These are phyloP conservation scores for Lachancea meyersii DNA, from an alignment of 805 yeast genomes.

Conservation along the genomic window DNA sequence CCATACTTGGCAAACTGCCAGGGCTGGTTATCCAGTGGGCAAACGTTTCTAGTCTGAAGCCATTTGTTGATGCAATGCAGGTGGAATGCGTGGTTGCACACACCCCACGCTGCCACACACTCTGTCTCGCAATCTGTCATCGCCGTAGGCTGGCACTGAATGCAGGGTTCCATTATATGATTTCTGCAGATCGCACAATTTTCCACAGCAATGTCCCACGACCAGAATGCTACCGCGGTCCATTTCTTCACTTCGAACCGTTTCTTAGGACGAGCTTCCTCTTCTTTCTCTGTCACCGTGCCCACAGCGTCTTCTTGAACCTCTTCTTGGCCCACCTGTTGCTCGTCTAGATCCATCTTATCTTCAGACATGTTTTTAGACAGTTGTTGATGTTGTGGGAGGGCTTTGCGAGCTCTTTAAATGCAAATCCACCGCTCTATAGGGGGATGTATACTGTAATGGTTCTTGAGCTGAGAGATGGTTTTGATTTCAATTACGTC, in stretches of 20 bases:
- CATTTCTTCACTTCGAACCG: conserved; percentile 92
- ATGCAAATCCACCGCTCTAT: too few relatives aligned
- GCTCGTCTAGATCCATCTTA: conserved; percentile 9
- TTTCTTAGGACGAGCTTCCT: conserved; percentile 42
- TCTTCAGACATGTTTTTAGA: conserved; percentile 6
- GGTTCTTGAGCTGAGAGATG: too few relatives aligned
- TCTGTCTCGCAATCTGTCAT: conserved; percentile 57
- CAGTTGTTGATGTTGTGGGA: background rate
- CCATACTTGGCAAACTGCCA: conserved; percentile 80
- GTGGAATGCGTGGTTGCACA: conserved; percentile 97
- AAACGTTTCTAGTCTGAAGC: conserved; percentile 90
- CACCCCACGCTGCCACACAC: conserved; percentile 96
- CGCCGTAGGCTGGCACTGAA: conserved; percentile 86
- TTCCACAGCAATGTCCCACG: conserved; percentile 95
- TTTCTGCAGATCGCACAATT: conserved; percentile 98
- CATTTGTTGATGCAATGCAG: conserved; percentile 93
- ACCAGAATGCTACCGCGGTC: conserved; percentile 99
- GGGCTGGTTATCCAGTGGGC: conserved; percentile 92
- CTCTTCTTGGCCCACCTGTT: conserved; percentile 10
- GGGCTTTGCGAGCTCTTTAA: too few relatives aligned
- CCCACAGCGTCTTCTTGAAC: background rate
- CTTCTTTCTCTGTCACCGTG: conserved; percentile 9
- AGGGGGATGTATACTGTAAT: too few relatives aligned
- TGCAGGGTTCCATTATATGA: conserved; percentile 96
- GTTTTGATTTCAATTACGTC: too few relatives aligned